These are phyloP conservation scores for Camellia oleifera DNA, from an alignment of 179 eudicot genomes.

Conservation along the genomic window DNA sequence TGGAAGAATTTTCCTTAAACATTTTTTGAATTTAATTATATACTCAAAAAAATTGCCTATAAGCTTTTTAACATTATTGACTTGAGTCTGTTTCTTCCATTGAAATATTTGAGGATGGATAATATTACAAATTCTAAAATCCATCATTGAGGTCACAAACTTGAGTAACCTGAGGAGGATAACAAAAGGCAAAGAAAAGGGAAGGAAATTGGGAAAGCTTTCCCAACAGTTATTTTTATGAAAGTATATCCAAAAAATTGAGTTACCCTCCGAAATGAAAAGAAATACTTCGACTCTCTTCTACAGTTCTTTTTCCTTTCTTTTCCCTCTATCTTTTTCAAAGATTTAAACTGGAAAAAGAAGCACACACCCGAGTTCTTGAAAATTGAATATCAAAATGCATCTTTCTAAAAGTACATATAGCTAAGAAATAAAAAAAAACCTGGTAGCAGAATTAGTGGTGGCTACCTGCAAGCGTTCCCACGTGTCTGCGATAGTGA, in stretches of 20 bases:
- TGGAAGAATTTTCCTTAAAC: too few relatives aligned
- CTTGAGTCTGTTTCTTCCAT: not conserved
- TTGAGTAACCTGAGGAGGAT: not conserved
- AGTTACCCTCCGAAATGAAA: not conserved
- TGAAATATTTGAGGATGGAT: not conserved
- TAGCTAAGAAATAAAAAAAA: not conserved
- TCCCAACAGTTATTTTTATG: not conserved
- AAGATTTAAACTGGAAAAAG: not conserved
- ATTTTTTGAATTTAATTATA: not conserved
- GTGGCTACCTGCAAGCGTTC: constrained; percentile 60
- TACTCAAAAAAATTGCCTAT: too few relatives aligned
- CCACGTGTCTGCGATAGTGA: constrained; percentile 82
- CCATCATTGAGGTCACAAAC: not conserved
- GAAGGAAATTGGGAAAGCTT: not conserved
- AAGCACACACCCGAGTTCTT: not conserved
- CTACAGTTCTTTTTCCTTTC: not conserved
- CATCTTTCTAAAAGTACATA: not conserved
- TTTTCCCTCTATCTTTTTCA: not conserved
- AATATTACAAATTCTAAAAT: not conserved
- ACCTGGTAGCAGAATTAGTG: constrained; percentile 7
- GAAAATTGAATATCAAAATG: not conserved
- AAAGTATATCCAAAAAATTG: not conserved
- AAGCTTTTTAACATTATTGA: too few relatives aligned
- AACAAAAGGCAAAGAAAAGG: not conserved
- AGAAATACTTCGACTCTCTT: not conserved